These are phyloP conservation scores for Euphorbia peplus DNA, from an alignment of 345 rosid species.

Conservation along the genomic window DNA sequence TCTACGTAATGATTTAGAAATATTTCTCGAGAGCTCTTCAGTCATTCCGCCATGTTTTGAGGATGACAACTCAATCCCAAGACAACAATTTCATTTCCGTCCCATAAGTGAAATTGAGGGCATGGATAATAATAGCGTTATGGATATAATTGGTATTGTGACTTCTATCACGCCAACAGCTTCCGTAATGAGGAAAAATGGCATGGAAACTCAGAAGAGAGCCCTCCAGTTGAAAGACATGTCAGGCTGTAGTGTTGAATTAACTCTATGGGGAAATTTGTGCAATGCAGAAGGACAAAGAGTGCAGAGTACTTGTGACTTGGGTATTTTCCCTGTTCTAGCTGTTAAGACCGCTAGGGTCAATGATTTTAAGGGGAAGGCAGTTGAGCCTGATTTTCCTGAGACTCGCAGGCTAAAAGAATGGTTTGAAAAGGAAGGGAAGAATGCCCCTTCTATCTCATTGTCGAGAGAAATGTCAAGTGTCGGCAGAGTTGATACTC, in stretches of 20 bases:
- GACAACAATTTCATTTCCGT: conserved; percentile 68
- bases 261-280: conserved; percentile 85
- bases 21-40: conserved; percentile 57
- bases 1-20: conserved; percentile 75
- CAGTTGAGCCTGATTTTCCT: conserved; percentile 69
- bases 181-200: conserved; percentile 70
- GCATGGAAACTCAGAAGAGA: conserved; percentile 75
- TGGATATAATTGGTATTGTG: conserved; percentile 76
- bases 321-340: conserved; percentile 71
- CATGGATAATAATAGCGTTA: conserved; percentile 57
- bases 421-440: conserved; percentile 83
- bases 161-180: conserved; percentile 49
- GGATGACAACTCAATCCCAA: conserved; percentile 69
- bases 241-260: conserved; percentile 80
- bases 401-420: conserved; percentile 63
- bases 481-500: conserved; percentile 46
- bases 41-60: conserved; percentile 61
- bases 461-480: conserved; percentile 71
- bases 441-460: conserved; percentile 48
- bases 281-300: conserved; percentile 71
- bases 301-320: conserved; percentile 69
- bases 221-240: conserved; percentile 72
- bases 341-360: conserved; percentile 77
- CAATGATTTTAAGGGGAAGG: conserved; percentile 78
- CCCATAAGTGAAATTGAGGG: conserved; percentile 61